These are phyloP conservation scores for Leccinum griseonigrum DNA, from an alignment of 1,284 basidiomycete genomes.

Conservation along the genomic window DNA sequence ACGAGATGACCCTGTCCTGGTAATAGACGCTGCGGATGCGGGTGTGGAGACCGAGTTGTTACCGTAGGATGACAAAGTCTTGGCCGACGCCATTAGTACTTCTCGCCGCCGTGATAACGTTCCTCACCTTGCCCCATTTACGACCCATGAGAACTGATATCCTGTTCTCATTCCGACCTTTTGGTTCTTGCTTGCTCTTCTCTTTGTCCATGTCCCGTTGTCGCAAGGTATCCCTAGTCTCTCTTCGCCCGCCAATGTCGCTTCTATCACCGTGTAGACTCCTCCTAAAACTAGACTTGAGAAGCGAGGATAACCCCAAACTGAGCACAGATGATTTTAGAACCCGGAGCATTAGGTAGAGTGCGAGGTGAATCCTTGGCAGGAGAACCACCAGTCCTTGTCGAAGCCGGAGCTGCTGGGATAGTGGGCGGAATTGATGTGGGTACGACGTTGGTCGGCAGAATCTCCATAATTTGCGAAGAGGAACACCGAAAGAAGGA, in stretches of 20 bases:
- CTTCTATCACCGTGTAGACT: slow-evolving; percentile 75
- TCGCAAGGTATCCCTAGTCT: slow-evolving; percentile 40
- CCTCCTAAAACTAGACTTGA: slow-evolving; percentile 83
- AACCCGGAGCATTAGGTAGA: slow-evolving; percentile 53
- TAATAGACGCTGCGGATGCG: slow-evolving; percentile 35
- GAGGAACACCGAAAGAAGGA: slow-evolving; percentile 94
- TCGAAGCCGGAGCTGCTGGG: slow-evolving; percentile 40
- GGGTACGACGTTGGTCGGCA: slow-evolving; percentile 36
- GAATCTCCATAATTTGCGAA: slow-evolving; percentile 78
- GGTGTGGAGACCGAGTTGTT: slow-evolving; percentile 46
- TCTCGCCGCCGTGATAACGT: slow-evolving; percentile 6
- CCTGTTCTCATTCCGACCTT: slow-evolving; percentile 80
- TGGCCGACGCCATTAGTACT: slow-evolving; percentile 18
- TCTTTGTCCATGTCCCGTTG: slow-evolving; percentile 54
- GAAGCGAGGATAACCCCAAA: slow-evolving; percentile 74
- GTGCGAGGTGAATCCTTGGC: slow-evolving; percentile 50
- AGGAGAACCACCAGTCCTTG: slow-evolving; percentile 47
- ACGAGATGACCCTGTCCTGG: slow-evolving; percentile 53
- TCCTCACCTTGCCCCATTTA: slow-evolving; percentile 83
- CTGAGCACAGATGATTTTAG: slow-evolving; percentile 75
- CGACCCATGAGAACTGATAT: slow-evolving; percentile 87
- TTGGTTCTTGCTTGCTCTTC: slow-evolving; percentile 71
- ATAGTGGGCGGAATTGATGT: slow-evolving; percentile 55
- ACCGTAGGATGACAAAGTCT: slow-evolving; percentile 83
- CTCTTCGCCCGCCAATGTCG: slow-evolving; percentile 48